Evolutionary conservation across 768 basidiomycete species (phyloP).

Genomic region (Ephemerocybe angulata): DNA sequence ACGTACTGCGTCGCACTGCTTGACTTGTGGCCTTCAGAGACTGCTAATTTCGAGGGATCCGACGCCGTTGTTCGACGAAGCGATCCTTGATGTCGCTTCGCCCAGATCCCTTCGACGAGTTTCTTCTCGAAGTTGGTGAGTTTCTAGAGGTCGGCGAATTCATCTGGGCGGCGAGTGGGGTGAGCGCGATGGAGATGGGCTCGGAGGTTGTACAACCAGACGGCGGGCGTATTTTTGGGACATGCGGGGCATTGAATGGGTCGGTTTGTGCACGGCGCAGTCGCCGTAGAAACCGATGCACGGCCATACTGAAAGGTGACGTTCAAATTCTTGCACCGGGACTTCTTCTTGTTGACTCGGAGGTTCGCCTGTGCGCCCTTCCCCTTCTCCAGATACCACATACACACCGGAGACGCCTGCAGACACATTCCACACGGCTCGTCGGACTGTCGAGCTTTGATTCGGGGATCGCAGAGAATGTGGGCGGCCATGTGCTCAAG

Average conservation of each 20-base stretch:
- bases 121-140: not conserved
- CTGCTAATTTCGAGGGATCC: no score
- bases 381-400: constrained; percentile 13
- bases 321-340: no score
- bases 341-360: not conserved
- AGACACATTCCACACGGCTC: constrained; percentile 27
- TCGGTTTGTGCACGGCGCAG: constrained; percentile 21
- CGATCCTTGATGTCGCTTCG: no score
- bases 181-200: constrained; percentile 15
- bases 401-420: constrained; percentile 15
- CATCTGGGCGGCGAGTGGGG: not conserved
- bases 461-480: constrained; percentile 19
- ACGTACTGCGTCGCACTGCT: no score
- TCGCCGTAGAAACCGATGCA: not conserved
- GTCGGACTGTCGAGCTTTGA: constrained; percentile 8
- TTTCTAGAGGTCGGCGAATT: not conserved
- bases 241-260: constrained; percentile 18
- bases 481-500: constrained; percentile 27
- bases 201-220: constrained; percentile 21
- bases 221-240: constrained; percentile 8
- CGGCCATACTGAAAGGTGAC: not conserved
- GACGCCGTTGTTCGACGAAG: no score
- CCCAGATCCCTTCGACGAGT: no score
- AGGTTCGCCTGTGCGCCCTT: constrained; percentile 14
- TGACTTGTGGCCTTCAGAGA: no score